A percentile compares a stretch with the other conserved stretches of the same genome.
Conservation (phyloP, 495 filamentous ascomycete species). For the Thermothielavioides terrestris region DNA sequence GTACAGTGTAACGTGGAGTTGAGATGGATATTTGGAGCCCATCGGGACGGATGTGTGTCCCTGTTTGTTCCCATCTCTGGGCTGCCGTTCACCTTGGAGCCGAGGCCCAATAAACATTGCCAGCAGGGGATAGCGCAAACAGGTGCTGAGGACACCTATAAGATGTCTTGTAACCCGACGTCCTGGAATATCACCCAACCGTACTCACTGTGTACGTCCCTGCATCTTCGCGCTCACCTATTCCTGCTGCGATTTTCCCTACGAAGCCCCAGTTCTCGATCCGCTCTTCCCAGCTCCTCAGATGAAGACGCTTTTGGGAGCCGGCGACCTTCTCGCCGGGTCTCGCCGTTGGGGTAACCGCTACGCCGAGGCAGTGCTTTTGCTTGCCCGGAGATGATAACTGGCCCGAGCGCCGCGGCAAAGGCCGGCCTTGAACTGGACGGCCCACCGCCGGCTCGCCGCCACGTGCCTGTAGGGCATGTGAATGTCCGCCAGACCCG, state of each 20-base stretch:
- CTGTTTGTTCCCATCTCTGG: too few species aligned
- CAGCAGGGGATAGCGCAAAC: too few species aligned
- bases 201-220: background rate
- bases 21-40: too few species aligned
- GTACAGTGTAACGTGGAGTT: too few species aligned
- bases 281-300: background rate
- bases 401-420: background rate
- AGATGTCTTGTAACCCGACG: too few species aligned
- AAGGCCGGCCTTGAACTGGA: conserved; percentile 35
- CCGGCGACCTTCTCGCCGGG: background rate
- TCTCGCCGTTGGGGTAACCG: background rate
- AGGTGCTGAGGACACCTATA: too few species aligned
- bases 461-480: conserved; percentile 38
- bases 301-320: background rate
- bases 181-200: background rate
- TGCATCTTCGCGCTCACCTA: background rate
- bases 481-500: conserved; percentile 35
- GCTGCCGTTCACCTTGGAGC: too few species aligned
- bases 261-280: background rate
- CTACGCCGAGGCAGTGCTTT: background rate
- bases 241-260: background rate
- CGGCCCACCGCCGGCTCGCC: conserved; percentile 34
- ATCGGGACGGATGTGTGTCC: too few species aligned
- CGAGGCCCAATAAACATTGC: too few species aligned
- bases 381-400: background rate